Evolutionary conservation across 106 monocot genomes (phyloP), one percentile per base, ranked within the genome.

Genomic region (Dendrobium catenatum): DNA sequence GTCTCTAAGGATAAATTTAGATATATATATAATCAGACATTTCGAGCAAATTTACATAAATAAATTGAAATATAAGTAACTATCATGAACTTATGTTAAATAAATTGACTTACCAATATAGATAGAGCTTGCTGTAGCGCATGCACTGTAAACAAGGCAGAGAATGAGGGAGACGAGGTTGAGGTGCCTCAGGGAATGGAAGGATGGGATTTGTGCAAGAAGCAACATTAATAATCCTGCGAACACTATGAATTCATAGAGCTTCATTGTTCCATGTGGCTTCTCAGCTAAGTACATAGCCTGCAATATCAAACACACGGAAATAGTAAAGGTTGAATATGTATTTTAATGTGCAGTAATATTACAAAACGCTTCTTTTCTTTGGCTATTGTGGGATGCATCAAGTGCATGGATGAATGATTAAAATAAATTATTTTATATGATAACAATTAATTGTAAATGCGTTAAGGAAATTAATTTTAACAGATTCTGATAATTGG

Each of bases 101-200:
- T 47, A 44, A 27, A 51, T 27, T 48, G 31, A 59, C 43, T 41
- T 42, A 88, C 92, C 96, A 40, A 87, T 72, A 37, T 92, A 88
- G 54, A 97, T 87, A 78, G 92, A 89, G 40, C 86, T 94, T 19
- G 81, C 89, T 6, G 92, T 91, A 79, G 90, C 86, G 16, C 90
- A 94, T 10, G 87, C 75, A 68, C 94, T 94, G 78, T 94, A 97
- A 80, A 85, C 86, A 37, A 92, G 75, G 79, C 88, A 94, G 16
- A 97, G 89, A 37, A 88, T 4, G 15, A 94, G 85, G 29, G 97
- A 94, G 41, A 97, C 3, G 55, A 97, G 89, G 78, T 94, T 97
- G 80, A 97, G 76, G 80, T 97, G 85, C 72, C 92, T 81, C 27
- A 97, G 78, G 2, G 96, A 96, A 72, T 96, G 96, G 83, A 96